phyloP scores from a whole-genome alignment of 148 eudicot species.

The Fagopyrum tataricum region DNA sequence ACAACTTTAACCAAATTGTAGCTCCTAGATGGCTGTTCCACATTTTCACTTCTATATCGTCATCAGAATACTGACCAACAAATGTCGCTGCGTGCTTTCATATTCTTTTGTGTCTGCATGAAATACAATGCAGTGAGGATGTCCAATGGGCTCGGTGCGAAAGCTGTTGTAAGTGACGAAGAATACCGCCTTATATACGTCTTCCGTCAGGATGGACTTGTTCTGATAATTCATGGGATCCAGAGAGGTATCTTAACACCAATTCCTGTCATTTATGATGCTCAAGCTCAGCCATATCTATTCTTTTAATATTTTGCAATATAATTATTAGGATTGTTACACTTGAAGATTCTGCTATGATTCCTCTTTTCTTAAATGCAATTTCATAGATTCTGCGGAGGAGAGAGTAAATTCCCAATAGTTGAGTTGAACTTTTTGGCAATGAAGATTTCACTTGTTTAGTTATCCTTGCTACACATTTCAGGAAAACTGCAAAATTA shows the following conservation, averaged over 20 bases:
- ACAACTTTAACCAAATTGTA: background rate
- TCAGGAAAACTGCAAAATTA: background rate
- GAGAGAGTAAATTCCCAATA: background rate
- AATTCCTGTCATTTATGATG: slow-evolving; percentile 4
- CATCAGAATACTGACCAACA: background rate
- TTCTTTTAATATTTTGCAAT: too few species aligned
- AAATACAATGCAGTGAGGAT: slow-evolving; percentile 22
- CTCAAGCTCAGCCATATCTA: too few species aligned
- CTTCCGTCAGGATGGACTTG: slow-evolving; percentile 62
- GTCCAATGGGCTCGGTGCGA: slow-evolving; percentile 68
- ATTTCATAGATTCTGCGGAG: background rate
- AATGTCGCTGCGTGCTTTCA: background rate
- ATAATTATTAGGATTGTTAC: too few species aligned
- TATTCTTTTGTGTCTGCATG: background rate
- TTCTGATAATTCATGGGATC: slow-evolving; percentile 43
- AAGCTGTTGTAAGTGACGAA: slow-evolving; percentile 62
- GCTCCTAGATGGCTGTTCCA: background rate
- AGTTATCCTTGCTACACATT: background rate
- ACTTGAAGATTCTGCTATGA: background rate
- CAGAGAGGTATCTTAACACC: slow-evolving; percentile 48
- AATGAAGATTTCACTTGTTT: background rate
- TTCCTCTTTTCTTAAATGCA: background rate
- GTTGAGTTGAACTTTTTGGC: background rate
- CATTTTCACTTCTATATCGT: background rate
- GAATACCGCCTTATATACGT: slow-evolving; percentile 40